Conservation (phyloP, 2,329 filamentous ascomycete genomes). For the Pyrenophora graminea region DNA sequence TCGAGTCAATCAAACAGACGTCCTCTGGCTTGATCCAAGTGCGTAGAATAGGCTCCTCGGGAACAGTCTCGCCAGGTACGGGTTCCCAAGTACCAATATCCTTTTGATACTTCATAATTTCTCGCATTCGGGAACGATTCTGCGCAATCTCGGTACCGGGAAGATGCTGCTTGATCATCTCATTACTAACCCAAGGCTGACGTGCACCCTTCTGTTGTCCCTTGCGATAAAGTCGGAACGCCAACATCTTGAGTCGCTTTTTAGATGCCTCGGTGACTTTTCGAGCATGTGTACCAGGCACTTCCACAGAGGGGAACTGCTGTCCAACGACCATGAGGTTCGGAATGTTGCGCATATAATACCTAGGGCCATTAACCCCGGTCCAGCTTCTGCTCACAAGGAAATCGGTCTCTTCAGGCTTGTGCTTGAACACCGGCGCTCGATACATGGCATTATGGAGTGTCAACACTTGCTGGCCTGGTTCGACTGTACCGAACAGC, state of each 20-base stretch:
- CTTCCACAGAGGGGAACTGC: slow-evolving; percentile 86
- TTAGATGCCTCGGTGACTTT: slow-evolving; percentile 98
- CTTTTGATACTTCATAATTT: slow-evolving; percentile 91
- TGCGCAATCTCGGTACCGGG: slow-evolving; percentile 93
- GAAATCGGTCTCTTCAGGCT: slow-evolving; percentile 78
- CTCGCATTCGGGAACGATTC: slow-evolving; percentile 94
- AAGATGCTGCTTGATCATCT: slow-evolving; percentile 69
- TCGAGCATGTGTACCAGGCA: slow-evolving; percentile 89
- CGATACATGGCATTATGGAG: slow-evolving; percentile 95
- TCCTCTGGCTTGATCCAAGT: slow-evolving; percentile 94
- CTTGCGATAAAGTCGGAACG: slow-evolving; percentile 83
- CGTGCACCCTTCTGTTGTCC: slow-evolving; percentile 71
- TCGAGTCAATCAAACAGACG: slow-evolving; percentile 90
- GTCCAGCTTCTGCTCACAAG: slow-evolving; percentile 82
- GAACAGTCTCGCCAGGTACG: slow-evolving; percentile 70
- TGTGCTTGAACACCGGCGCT: slow-evolving; percentile 89
- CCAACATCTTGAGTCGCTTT: slow-evolving; percentile 94
- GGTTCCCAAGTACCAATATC: slow-evolving; percentile 82
- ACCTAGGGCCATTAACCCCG: slow-evolving; percentile 74
- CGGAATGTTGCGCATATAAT: slow-evolving; percentile 86
- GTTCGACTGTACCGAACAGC: slow-evolving; percentile 89
- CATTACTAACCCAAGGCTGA: slow-evolving; percentile 79
- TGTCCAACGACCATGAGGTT: slow-evolving; percentile 91
- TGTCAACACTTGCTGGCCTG: slow-evolving; percentile 86
- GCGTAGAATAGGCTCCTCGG: slow-evolving; percentile 79